Evolutionary conservation across 2,329 filamentous ascomycete species (phyloP), one percentile per base, ranked within the genome.

Genomic region (Allantophomopsis lycopodina): DNA sequence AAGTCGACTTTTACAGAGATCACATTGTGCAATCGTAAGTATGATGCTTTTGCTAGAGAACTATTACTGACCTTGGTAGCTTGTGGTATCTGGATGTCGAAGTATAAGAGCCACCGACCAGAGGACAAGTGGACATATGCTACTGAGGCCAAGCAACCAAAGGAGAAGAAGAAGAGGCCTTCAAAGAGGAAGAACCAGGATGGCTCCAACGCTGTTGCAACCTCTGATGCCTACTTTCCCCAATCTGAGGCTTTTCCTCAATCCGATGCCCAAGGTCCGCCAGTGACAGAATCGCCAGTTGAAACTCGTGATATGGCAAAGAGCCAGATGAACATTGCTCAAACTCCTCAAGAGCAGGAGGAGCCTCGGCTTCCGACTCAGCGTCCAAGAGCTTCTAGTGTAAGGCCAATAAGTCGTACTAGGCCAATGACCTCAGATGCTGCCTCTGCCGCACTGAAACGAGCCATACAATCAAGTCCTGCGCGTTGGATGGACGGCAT

Each of bases 51-150:
- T 28, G 7, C 10, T 12, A 10, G 7, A 10, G 7, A 12, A 28
- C 3, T 28, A 12, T 48, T 36, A 53, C 57, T 58, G 48, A 59
- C 44, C 38, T 41, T 40, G 38, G 30, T 40, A 79, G 74, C 89
- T 42, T 98, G 91, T 56, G 91, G 91, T 14, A 77, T 98, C 33
- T 98, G 87, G 86, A 79, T 98, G 50, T 78, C 79, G 44, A 96
- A 95, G 54, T 86, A 82, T 59, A 86, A 83, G 53, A 71, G 65
- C 17, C 91, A 94, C 65, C 79, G 91, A 7, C 91, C 91, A 2
- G 67, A 76, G 40, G 77, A 89, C 44, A 78, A 80, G 47, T 98
- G 89, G 89, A 80, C 81, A 47, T 83, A 75, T 46, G 70, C 71
- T 41, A 63, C 67, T 28, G 62, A 37, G 39, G 44, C 40, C 39